Evolutionary conservation across 2,329 filamentous ascomycete species (phyloP).

Genomic region (Capronia epimyces): DNA sequence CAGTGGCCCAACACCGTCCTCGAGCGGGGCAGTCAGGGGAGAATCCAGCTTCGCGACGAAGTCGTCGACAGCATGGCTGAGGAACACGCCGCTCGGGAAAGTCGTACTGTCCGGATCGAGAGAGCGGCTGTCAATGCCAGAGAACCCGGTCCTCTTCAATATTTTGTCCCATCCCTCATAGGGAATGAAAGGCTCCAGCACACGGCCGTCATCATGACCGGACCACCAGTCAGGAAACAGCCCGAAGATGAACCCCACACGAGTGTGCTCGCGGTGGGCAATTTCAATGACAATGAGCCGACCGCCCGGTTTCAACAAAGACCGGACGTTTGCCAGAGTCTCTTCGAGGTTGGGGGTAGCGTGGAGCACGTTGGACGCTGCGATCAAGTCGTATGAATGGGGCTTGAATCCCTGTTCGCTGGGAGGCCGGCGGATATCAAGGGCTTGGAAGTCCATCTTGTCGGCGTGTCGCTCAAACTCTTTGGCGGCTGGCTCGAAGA

Average conservation of each 20-base stretch:
- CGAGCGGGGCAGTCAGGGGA: too few species aligned
- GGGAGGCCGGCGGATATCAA: conserved; percentile 33
- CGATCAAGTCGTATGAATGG: conserved; percentile 33
- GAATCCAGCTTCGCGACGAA: too few species aligned
- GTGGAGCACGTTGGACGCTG: conserved; percentile 36
- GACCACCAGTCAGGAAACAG: conserved; percentile 30
- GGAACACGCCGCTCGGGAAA: too few species aligned
- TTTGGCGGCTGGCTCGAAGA: conserved; percentile 20
- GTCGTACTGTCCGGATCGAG: too few species aligned
- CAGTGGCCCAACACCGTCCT: too few species aligned
- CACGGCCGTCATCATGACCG: conserved; percentile 17
- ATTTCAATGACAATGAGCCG: conserved; percentile 17
- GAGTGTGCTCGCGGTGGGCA: conserved; percentile 2
- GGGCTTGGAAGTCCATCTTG: conserved; percentile 29
- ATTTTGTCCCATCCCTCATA: conserved; percentile 9
- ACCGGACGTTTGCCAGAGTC: conserved; percentile 30
- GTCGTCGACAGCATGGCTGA: too few species aligned
- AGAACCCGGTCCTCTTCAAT: conserved; percentile 12
- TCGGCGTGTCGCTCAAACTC: conserved; percentile 9
- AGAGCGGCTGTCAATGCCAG: conserved; percentile 13
- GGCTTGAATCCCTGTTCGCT: conserved; percentile 32
- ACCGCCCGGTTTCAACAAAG: conserved; percentile 28
- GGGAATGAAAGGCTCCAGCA: conserved; percentile 7
- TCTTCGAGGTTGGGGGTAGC: conserved; percentile 30
- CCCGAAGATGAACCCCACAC: conserved; percentile 24